Base-by-base conservation (phyloP, 306 rosid genomes). In the Arachis stenosperma region DNA sequence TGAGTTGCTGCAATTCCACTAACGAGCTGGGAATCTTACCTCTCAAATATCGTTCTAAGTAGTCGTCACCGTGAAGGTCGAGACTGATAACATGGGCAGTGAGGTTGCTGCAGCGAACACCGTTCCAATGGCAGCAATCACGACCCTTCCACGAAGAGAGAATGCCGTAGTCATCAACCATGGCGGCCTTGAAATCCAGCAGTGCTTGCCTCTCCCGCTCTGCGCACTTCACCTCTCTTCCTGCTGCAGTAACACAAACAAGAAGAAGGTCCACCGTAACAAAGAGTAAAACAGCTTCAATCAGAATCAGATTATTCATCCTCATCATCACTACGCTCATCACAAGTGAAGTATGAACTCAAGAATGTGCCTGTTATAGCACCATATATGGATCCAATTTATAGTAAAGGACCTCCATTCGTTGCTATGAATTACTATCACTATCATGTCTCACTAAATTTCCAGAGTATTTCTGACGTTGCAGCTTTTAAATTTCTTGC, bases 51-150 rank as follows among this genome's bases (percentile, higher is more conserved):
- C 29, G 57, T 14, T 0, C 0, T 13, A 52, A 0, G 0, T 3
- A 13, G 8, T 8, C 0, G 27, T 51, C 27, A 52, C 27, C 57
- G 22, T 52, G 57, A 52, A 52, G 22, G 8, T 73, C 43, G 7
- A 74, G 55, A 13, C 7, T 41, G 3, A 6, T 7, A 0, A 63
- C 0, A 13, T 74, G 71, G 15, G 43, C 15, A 5, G 77, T 73
- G 2, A 8, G 43, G 77, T 73, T 73, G 69, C 43, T 73, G 15
- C 83, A 73, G 1, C 1, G 37, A 73, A 79, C 46, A 8, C 79
- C 67, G 3, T 75, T 15, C 79, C 79, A 79, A 12, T 66, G 37
- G 50, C 83, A 79, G 3, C 83, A 73, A 8, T 79, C 71, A 1
- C 36, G 13, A 9, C 15, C 57, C 8, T 50, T 67, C 79, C 83